phyloP scores from a whole-genome alignment of 2,329 filamentous ascomycete genomes.

The Phoma sp. region DNA sequence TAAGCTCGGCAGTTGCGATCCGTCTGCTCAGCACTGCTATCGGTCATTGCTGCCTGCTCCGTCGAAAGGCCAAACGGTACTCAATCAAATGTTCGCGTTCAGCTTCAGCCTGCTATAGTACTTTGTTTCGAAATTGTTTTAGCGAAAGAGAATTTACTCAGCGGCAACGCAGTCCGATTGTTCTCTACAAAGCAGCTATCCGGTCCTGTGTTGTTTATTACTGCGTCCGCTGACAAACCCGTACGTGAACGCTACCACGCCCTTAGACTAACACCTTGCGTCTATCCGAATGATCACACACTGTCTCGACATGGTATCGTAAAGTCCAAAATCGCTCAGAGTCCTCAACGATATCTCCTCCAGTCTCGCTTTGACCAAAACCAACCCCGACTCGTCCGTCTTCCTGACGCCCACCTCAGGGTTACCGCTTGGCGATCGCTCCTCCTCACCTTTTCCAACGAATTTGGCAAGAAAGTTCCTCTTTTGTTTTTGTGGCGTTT shows the following conservation, averaged over 20 bases:
- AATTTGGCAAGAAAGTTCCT: conserved; percentile 34
- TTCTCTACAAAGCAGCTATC: background rate
- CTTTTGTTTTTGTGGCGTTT: conserved; percentile 15
- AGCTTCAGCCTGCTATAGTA: background rate
- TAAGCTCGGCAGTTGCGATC: background rate
- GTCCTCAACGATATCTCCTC: conserved; percentile 45
- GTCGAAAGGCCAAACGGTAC: background rate
- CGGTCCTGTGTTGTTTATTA: no score
- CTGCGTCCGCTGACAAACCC: background rate
- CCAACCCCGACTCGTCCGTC: conserved; percentile 20
- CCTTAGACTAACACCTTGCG: conserved; percentile 29
- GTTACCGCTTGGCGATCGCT: conserved; percentile 24
- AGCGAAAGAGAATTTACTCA: conserved; percentile 5
- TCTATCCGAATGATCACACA: conserved; percentile 43
- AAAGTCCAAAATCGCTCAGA: conserved; percentile 45
- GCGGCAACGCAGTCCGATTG: background rate
- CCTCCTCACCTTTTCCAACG: conserved; percentile 28
- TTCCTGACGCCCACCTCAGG: conserved; percentile 29
- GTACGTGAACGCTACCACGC: background rate
- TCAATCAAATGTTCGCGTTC: background rate
- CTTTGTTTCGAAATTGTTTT: background rate
- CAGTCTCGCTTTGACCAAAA: conserved; percentile 37
- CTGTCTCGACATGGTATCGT: conserved; percentile 44
- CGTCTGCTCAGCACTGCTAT: background rate
- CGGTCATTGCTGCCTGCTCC: background rate